Percentiles rank a stretch among this genome's conserved stretches.
Evolutionary conservation across 208 protist species (phyloP).

Genomic region (Wallacemonas collosoma): DNA sequence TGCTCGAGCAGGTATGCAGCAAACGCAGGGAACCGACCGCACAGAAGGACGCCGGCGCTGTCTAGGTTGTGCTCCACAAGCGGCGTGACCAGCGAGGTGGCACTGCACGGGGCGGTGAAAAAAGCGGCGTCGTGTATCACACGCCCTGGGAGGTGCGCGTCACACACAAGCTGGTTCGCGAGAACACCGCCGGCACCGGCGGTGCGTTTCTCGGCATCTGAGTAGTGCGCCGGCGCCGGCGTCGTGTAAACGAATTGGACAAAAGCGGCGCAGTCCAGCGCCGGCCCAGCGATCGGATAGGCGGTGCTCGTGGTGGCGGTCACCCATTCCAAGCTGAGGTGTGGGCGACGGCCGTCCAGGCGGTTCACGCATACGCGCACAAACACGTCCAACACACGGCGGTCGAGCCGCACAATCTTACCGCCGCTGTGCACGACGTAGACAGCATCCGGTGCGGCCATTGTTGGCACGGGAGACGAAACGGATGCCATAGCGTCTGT

Average conservation of each 20-base stretch:
- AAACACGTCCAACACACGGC: conserved; percentile 59
- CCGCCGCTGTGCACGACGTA: conserved; percentile 71
- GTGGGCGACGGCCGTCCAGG: conserved; percentile 61
- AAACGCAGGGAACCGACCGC: conserved; percentile 56
- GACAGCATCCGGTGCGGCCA: conserved; percentile 16
- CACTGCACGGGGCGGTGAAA: conserved; percentile 23
- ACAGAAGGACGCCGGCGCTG: conserved; percentile 45
- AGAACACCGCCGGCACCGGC: not conserved
- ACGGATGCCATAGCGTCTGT: too few species aligned
- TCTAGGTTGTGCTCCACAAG: conserved; percentile 7
- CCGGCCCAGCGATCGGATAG: conserved; percentile 69
- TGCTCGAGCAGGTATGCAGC: conserved; percentile 55
- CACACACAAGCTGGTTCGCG: not conserved
- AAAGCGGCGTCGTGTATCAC: conserved; percentile 30
- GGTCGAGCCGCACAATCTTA: conserved; percentile 58
- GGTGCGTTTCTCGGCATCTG: conserved; percentile 43
- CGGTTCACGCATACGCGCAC: conserved; percentile 37
- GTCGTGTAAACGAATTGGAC: conserved; percentile 50
- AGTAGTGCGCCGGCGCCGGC: conserved; percentile 28
- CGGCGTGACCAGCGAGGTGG: conserved; percentile 2
- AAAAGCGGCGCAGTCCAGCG: conserved; percentile 45
- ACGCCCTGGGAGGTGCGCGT: not conserved
- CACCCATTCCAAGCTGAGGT: conserved; percentile 65
- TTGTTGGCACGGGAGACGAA: not conserved
- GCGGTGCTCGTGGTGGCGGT: conserved; percentile 39